Evolutionary conservation across 164 flowering plant genomes (phyloP).

Genomic region (Vitis vinifera): ASM3070453v1 NC_081814.1:5850001-5850500

Average conservation of each 20-base stretch:
- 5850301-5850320: no score
- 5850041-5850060: background rate
- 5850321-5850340: no score
- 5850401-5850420: no score
- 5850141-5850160: slow-evolving; percentile 36
- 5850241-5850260: background rate
- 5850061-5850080: slow-evolving; percentile 2
- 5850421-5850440: no score
- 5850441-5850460: no score
- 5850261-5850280: background rate
- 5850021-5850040: slow-evolving; percentile 6
- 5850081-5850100: slow-evolving; percentile 50
- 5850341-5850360: no score
- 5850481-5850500: no score
- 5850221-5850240: background rate
- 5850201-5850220: background rate
- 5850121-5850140: slow-evolving; percentile 55
- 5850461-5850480: no score
- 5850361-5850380: no score
- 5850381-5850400: no score
- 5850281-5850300: background rate
- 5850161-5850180: slow-evolving; percentile 59
- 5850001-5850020: slow-evolving; percentile 48
- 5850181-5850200: slow-evolving; percentile 46
- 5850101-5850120: slow-evolving; percentile 63